Evolutionary conservation across 495 filamentous ascomycete genomes (phyloP), one percentile per base, ranked within the genome.

Genomic region (Penicillium ochrochloron): DNA sequence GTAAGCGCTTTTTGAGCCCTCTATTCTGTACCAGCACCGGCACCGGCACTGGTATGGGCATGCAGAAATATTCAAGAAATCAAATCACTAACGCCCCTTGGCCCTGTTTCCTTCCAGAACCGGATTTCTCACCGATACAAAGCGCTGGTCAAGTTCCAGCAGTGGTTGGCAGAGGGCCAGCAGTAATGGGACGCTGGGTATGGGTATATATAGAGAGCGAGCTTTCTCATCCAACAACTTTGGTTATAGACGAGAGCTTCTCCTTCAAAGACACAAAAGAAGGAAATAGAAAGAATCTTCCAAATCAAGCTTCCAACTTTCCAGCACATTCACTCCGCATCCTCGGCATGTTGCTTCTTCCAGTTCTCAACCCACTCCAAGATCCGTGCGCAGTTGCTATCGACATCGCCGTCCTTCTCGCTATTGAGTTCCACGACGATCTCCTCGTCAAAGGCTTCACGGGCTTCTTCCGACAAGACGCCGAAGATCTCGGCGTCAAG

Each of bases 401-500:
- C 94, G 71, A 98, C 86, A 72, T 98, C 92, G 15, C 90, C 90
- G 15, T 87, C 82, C 52, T 83, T 82, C 67, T 96, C 88, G 74
- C 96, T 97, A 75, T 80, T 86, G 73, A 99, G 79, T 75, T 97
- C 94, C 6, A 99, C 91, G 34, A 98, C 88, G 62, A 94, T 90
- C 73, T 95, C 90, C 78, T 90, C 88, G 62, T 94, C 89, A 70
- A 93, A 99, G 52, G 90, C 84, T 59, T 96, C 93, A 52, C 86
- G 83, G 33, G 95, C 96, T 78, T 99, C 96, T 62, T 97, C 90
- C 9, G 96, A 76, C 33, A 99, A 80, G 59, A 97, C 90, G 67
- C 97, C 90, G 88, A 98, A 97, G 71, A 99, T 99, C 82, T 99
- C 96, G 33, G 92, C 88, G 78, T 98, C 96, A 41, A 99, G 75